Base-by-base conservation (phyloP, 345 rosid genomes). In the Camelina sativa region DNA sequence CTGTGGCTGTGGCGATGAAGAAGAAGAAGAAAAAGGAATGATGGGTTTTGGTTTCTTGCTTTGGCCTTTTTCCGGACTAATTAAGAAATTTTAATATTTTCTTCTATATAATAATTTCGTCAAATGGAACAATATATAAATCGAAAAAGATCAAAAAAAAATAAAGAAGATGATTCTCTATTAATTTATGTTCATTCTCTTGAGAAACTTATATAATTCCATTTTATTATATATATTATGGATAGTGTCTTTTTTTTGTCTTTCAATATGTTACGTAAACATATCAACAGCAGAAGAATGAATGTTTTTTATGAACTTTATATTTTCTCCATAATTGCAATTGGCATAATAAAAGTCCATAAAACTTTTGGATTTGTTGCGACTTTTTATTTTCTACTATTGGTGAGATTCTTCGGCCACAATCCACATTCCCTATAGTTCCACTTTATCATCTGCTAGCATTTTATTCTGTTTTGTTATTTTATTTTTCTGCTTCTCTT, bases 11-110 rank as follows among this genome's bases (percentile, higher is more conserved):
- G 61, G 8, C 4, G 47, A 37, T 3, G 80, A 76, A 40, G 79
- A 50, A 1, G 79, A 50, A 1, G 50, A 17, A 69, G 69, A 53
- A 68, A 64, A 52, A 52, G 74, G 73, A 67, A 53, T 55, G 28
- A 68, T 76, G 79, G 63, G 64, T 76, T 76, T 75, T 75, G 47
- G 35, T 48, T 60, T 76, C 22, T 19, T 13, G 2, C 3, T 67
- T 59, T 51, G 73, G 62, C 46, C 2, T 57, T 67, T 75, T 67
- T 51, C 46, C 68, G 47, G 64, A 8, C 17, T 10, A 28, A 28
- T 28, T 28, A 55, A 17, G 5, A 1, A 30, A 15, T 11, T 32
- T 64, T 44, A 40, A 11, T 16, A 8, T n/a, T 63, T 53, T 43
- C 30, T 63, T 40, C 15, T 25, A 25, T 25, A 25, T n/a, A n/a